Conservation (phyloP, 1,139 yeast genomes). For the Kodamaea alishanica region DNA sequence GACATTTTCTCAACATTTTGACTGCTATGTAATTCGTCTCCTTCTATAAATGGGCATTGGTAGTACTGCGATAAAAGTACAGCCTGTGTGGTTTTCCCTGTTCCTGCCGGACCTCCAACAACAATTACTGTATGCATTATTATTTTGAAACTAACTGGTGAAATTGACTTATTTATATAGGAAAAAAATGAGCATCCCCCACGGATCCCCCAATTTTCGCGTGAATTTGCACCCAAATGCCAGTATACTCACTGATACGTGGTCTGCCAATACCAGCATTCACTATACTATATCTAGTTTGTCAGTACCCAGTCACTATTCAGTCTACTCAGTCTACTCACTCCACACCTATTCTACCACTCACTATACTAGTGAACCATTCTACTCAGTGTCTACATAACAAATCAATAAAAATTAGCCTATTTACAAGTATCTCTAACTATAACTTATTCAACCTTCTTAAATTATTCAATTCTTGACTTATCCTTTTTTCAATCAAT, state of each 20-base stretch:
- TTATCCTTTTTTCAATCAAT: conserved; percentile 61
- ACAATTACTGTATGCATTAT: conserved; percentile 26
- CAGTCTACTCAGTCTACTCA: no score
- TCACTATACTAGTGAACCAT: no score
- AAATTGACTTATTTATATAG: no score
- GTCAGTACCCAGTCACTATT: background rate
- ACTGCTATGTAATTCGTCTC: conserved; percentile 75
- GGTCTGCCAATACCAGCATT: background rate
- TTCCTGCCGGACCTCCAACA: conserved; percentile 91
- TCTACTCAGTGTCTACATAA: no score
- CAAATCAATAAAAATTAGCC: no score
- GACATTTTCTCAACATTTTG: conserved; percentile 81
- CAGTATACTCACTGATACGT: no score
- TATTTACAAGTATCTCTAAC: background rate
- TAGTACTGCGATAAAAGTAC: conserved; percentile 42
- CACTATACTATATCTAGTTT: conserved; percentile 1
- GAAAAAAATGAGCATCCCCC: no score
- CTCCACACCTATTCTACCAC: no score
- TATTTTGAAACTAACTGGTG: no score
- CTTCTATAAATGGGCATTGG: conserved; percentile 67
- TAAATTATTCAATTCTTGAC: conserved; percentile 52
- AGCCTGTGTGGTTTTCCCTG: conserved; percentile 85
- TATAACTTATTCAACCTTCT: conserved; percentile 20
- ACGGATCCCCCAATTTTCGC: no score
- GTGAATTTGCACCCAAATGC: no score